These are phyloP conservation scores for Thelephora aurantiotincta DNA, from an alignment of 768 basidiomycete species.

Conservation along the genomic window DNA sequence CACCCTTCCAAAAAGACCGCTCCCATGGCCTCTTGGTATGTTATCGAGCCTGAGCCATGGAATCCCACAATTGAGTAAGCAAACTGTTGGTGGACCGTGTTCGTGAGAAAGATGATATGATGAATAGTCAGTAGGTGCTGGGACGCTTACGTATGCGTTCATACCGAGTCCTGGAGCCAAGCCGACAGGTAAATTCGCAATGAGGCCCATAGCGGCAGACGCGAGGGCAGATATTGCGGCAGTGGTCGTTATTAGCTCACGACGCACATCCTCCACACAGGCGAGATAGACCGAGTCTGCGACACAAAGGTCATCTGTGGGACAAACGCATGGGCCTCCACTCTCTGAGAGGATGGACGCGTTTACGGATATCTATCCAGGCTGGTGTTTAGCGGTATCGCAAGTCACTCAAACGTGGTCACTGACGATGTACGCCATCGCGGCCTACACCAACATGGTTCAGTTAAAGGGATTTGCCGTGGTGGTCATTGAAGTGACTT, in stretches of 20 bases:
- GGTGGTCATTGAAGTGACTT: slow-evolving; percentile 11
- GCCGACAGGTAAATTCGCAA: slow-evolving; percentile 83
- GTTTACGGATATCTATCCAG: slow-evolving; percentile 65
- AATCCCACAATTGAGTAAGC: slow-evolving; percentile 81
- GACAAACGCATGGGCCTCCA: slow-evolving; percentile 75
- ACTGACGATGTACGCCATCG: slow-evolving; percentile 75
- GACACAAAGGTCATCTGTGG: slow-evolving; percentile 38
- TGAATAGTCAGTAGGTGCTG: background rate
- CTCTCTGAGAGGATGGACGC: slow-evolving; percentile 63
- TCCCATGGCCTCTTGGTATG: slow-evolving; percentile 66
- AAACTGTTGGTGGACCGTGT: slow-evolving; percentile 33
- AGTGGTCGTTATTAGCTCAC: slow-evolving; percentile 74
- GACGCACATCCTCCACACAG: slow-evolving; percentile 45
- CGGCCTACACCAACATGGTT: slow-evolving; percentile 28
- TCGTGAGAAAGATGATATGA: background rate
- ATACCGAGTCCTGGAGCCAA: slow-evolving; percentile 79
- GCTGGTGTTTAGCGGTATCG: slow-evolving; percentile 1
- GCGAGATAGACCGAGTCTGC: slow-evolving; percentile 36
- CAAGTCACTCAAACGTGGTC: background rate
- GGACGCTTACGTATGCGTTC: slow-evolving; percentile 54
- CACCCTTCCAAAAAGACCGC: slow-evolving; percentile 85
- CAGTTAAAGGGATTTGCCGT: slow-evolving; percentile 1
- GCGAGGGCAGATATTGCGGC: slow-evolving; percentile 65
- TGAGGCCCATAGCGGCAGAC: slow-evolving; percentile 68
- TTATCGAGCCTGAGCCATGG: slow-evolving; percentile 59